Conservation (phyloP, 768 basidiomycete species). For the Mycena indigotica region DNA sequence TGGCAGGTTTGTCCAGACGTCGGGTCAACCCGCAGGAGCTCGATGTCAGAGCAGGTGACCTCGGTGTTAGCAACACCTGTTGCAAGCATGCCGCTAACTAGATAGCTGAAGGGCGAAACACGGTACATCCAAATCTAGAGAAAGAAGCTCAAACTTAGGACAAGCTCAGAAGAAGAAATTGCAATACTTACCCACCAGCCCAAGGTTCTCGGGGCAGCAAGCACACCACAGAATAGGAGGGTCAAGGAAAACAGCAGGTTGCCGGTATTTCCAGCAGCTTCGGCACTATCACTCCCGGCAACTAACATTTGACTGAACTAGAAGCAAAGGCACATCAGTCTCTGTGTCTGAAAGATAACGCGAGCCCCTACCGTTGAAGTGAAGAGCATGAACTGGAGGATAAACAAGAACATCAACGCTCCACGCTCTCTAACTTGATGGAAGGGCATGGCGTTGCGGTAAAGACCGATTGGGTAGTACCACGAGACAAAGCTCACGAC, state of each 20-base stretch:
- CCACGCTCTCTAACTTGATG: slow-evolving; percentile 38
- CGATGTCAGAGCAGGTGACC: slow-evolving; percentile 52
- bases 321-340: not conserved
- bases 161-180: not conserved
- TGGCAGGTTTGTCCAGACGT: slow-evolving; percentile 56
- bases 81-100: slow-evolving; percentile 35
- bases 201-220: slow-evolving; percentile 28
- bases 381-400: slow-evolving; percentile 41
- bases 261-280: slow-evolving; percentile 43
- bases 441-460: slow-evolving; percentile 40
- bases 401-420: slow-evolving; percentile 41
- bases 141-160: not conserved
- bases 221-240: slow-evolving; percentile 44
- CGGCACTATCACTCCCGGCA: slow-evolving; percentile 37
- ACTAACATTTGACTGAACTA: slow-evolving; percentile 38
- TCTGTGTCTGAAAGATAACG: no score
- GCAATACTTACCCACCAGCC: slow-evolving; percentile 27
- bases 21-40: slow-evolving; percentile 56
- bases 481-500: slow-evolving; percentile 37
- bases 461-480: slow-evolving; percentile 41
- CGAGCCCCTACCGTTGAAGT: slow-evolving; percentile 23
- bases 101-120: slow-evolving; percentile 36
- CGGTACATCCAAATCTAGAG: slow-evolving; percentile 43
- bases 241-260: slow-evolving; percentile 43
- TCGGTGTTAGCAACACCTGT: slow-evolving; percentile 29